A percentile compares a stretch with the other conserved stretches of the same genome.
Evolutionary conservation across 2,329 filamentous ascomycete species (phyloP).

Genomic region (Westerdykella sp.): DNA sequence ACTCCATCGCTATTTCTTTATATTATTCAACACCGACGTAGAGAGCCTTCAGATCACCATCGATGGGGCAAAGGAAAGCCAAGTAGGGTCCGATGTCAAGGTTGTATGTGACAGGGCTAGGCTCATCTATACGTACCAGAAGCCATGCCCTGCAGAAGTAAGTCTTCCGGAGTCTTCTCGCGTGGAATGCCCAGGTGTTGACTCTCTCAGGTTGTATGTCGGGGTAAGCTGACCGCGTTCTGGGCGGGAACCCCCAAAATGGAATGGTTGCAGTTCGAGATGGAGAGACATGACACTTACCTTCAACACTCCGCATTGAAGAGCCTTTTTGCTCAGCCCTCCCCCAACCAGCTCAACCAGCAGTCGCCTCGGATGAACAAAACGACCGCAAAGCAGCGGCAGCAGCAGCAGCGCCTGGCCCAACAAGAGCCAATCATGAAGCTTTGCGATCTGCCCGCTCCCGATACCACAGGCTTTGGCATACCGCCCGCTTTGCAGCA

Average conservation of each 20-base stretch:
- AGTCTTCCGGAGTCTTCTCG: slow-evolving; percentile 27
- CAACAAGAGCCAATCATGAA: slow-evolving; percentile 37
- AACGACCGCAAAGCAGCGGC: slow-evolving; percentile 49
- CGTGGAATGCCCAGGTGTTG: slow-evolving; percentile 6
- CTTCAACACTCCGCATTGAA: slow-evolving; percentile 61
- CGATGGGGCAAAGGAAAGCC: slow-evolving; percentile 57
- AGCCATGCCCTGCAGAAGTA: slow-evolving; percentile 63
- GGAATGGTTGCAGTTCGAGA: slow-evolving; percentile 77
- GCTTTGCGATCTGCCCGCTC: slow-evolving; percentile 41
- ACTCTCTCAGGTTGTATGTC: slow-evolving; percentile 60
- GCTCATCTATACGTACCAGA: slow-evolving; percentile 84
- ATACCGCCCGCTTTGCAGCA: slow-evolving; percentile 52
- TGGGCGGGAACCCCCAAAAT: slow-evolving; percentile 75
- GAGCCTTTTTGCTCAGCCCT: slow-evolving; percentile 41
- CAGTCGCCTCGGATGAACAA: slow-evolving; percentile 50
- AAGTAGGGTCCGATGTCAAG: slow-evolving; percentile 56
- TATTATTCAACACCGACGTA: slow-evolving; percentile 77
- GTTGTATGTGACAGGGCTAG: slow-evolving; percentile 72
- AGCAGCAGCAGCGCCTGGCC: slow-evolving; percentile 36
- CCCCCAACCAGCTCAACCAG: slow-evolving; percentile 43
- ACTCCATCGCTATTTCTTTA: slow-evolving; percentile 81
- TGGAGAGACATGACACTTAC: slow-evolving; percentile 73
- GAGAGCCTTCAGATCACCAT: slow-evolving; percentile 79
- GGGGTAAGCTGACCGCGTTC: slow-evolving; percentile 69
- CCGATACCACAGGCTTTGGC: slow-evolving; percentile 47